These are phyloP conservation scores for Linum usitatissimum DNA, from an alignment of 345 rosid species.

Conservation along the genomic window DNA sequence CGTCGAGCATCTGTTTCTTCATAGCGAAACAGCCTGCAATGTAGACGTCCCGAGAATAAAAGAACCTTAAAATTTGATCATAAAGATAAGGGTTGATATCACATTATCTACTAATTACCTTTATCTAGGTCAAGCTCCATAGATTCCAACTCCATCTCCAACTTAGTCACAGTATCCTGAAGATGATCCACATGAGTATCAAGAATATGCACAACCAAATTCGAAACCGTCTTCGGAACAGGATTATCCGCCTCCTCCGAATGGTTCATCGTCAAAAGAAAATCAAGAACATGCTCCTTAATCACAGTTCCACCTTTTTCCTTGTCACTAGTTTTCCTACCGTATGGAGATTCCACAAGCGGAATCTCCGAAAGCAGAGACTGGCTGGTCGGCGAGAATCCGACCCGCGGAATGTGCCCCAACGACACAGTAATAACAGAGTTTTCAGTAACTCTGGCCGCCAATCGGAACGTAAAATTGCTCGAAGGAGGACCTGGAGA, in stretches of 20 bases:
- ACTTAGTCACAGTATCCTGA: conserved; percentile 74
- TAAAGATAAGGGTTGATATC: too few species aligned
- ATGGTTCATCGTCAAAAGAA: conserved; percentile 87
- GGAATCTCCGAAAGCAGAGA: conserved; percentile 93
- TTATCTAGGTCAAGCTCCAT: conserved; percentile 87
- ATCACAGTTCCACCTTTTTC: conserved; percentile 66
- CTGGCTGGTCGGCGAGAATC: conserved; percentile 66
- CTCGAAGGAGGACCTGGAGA: conserved; percentile 83
- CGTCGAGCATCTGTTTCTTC: conserved; percentile 91
- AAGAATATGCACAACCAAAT: conserved; percentile 78
- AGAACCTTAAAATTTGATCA: too few species aligned
- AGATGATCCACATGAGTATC: conserved; percentile 94
- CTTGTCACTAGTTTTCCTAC: conserved; percentile 39
- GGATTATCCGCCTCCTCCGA: conserved; percentile 98
- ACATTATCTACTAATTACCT: conserved; percentile 32
- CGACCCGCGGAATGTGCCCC: conserved; percentile 85
- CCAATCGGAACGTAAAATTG: conserved; percentile 69
- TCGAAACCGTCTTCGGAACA: conserved; percentile 73
- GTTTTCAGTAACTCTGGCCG: conserved; percentile 81
- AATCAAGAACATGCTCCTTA: conserved; percentile 96
- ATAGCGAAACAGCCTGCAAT: conserved; percentile 64
- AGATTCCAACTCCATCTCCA: conserved; percentile 80
- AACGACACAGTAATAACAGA: conserved; percentile 88
- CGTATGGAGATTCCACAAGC: conserved; percentile 51
- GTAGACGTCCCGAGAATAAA: background rate